phyloP scores from a whole-genome alignment of 139 green algal species.

The Auxenochlorella pyrenoidosa region DNA sequence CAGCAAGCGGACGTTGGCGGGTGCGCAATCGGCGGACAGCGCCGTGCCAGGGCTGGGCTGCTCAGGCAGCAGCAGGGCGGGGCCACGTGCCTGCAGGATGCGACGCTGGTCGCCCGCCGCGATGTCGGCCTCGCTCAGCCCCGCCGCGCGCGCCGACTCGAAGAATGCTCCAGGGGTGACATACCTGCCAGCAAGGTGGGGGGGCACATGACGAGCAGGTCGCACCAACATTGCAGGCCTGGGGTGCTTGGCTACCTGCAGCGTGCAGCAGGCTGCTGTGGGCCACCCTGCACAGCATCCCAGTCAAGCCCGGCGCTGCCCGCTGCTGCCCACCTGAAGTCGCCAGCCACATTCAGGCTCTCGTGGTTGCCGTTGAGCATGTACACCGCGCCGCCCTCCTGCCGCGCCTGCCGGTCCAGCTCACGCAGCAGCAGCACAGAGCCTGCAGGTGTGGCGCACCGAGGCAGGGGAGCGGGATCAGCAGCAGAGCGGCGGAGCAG shows the following conservation, averaged over 20 bases:
- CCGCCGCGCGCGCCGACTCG: slow-evolving; percentile 81
- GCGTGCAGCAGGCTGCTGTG: background rate
- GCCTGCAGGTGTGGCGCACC: slow-evolving; percentile 50
- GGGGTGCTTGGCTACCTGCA: background rate
- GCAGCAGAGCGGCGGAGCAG: no score
- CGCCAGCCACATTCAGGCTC: slow-evolving; percentile 87
- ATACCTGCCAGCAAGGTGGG: slow-evolving; percentile 64
- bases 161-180: slow-evolving; percentile 86
- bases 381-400: slow-evolving; percentile 84
- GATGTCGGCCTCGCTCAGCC: slow-evolving; percentile 69
- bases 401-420: slow-evolving; percentile 80
- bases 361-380: slow-evolving; percentile 97
- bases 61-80: background rate
- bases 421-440: slow-evolving; percentile 85
- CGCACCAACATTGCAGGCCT: no score
- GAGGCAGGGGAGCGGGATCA: background rate
- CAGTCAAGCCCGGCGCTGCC: background rate
- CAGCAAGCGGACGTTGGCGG: no score
- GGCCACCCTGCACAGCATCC: background rate
- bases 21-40: no score
- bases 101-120: slow-evolving; percentile 51
- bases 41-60: background rate
- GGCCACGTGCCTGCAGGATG: slow-evolving; percentile 42
- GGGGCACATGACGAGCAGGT: background rate
- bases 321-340: slow-evolving; percentile 73